These are phyloP conservation scores for Pythium pyrilobum DNA, from an alignment of 352 stramenopile genomes.

Conservation along the genomic window DNA sequence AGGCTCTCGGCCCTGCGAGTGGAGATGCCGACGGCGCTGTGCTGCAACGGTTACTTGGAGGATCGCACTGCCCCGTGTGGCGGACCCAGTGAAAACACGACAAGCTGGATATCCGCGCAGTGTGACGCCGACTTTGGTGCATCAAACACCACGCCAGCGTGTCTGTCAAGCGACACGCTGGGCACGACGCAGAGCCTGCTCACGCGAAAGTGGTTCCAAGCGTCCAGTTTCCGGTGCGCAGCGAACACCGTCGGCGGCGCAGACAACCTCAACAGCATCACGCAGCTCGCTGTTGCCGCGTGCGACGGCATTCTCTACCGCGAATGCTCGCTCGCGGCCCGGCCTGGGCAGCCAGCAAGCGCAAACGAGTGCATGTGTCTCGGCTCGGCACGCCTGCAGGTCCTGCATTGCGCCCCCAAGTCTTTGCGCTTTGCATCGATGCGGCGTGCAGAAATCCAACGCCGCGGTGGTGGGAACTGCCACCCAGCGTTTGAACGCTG, in stretches of 20 bases:
- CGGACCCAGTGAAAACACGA: neutral
- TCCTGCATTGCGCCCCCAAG: conserved; percentile 15
- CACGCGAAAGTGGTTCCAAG: conserved; percentile 1
- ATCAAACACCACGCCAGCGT: neutral
- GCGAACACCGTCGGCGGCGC: neutral
- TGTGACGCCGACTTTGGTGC: neutral
- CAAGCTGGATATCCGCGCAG: neutral
- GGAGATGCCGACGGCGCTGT: conserved; percentile 9
- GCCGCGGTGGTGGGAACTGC: neutral
- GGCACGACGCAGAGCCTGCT: conserved; percentile 3
- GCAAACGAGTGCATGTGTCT: conserved; percentile 9
- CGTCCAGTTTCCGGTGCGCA: conserved; percentile 3
- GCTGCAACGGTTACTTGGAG: conserved; percentile 17
- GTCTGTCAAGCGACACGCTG: conserved; percentile 5
- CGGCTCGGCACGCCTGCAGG: neutral
- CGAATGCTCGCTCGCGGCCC: conserved; percentile 11
- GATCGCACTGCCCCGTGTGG: neutral
- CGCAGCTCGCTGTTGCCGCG: neutral
- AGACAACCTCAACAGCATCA: neutral
- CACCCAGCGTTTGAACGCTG: neutral
- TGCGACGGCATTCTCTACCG: conserved; percentile 11
- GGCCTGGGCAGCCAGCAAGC: neutral
- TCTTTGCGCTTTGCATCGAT: conserved; percentile 2
- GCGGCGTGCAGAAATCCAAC: conserved; percentile 3
- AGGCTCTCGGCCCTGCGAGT: neutral